These are phyloP conservation scores for Isatis tinctoria DNA, from an alignment of 345 rosid species.

Conservation along the genomic window DNA sequence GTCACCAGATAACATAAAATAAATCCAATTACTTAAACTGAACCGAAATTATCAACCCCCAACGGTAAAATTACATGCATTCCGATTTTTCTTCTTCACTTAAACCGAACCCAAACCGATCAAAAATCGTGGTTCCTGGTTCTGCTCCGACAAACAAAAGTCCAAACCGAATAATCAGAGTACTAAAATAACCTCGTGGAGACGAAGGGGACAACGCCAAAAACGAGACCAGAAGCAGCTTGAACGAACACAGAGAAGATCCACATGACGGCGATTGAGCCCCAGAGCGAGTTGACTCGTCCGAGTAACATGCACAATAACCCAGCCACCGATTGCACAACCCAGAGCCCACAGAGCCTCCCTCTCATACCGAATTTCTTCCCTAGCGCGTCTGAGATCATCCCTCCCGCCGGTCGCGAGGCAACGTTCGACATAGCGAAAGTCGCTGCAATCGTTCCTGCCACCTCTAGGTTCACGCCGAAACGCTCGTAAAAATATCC, in stretches of 20 bases:
- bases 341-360: slow-evolving; percentile 80
- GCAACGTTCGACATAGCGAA: slow-evolving; percentile 59
- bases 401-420: slow-evolving; percentile 74
- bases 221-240: slow-evolving; percentile 81
- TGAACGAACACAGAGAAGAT: slow-evolving; percentile 66
- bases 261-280: slow-evolving; percentile 54
- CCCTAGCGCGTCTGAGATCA: slow-evolving; percentile 55
- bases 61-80: too few relatives aligned
- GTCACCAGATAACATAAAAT: neutral
- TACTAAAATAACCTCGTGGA: slow-evolving; percentile 58
- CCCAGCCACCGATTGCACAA: slow-evolving; percentile 63
- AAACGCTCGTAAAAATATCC: slow-evolving; percentile 72
- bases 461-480: slow-evolving; percentile 53
- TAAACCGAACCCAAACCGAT: too few relatives aligned
- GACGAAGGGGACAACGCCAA: slow-evolving; percentile 85
- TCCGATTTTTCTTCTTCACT: too few relatives aligned
- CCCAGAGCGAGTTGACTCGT: slow-evolving; percentile 50
- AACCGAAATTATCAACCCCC: neutral
- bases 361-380: slow-evolving; percentile 69
- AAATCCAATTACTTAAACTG: neutral
- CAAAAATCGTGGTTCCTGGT: too few relatives aligned
- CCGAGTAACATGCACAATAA: slow-evolving; percentile 61
- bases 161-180: neutral
- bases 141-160: too few relatives aligned
- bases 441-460: slow-evolving; percentile 69